Percentiles rank a stretch among this genome's conserved stretches.
Conservation (phyloP, 1,139 yeast genomes). For the Nakaseomyces kungkrabaensis region DNA sequence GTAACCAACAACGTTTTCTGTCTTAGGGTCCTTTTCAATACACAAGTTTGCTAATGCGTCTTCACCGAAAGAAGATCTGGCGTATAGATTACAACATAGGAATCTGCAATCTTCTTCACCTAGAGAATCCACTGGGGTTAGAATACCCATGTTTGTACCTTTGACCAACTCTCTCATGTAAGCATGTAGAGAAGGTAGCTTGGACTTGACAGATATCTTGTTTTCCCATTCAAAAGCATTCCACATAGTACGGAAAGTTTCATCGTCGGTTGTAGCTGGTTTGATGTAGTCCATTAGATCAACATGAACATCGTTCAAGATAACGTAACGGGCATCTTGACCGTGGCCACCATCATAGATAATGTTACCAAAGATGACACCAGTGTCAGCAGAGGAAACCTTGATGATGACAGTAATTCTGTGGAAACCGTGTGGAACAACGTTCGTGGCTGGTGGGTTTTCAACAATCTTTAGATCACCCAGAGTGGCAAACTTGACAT, state of each 20-base stretch:
- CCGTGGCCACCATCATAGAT: conserved; percentile 95
- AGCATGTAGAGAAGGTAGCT: conserved; percentile 56
- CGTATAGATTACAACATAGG: conserved; percentile 87
- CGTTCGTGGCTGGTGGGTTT: conserved; percentile 82
- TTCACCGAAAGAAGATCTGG: conserved; percentile 92
- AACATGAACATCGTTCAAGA: conserved; percentile 87
- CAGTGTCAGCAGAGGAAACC: conserved; percentile 96
- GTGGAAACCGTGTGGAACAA: conserved; percentile 95
- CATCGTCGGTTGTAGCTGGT: conserved; percentile 84
- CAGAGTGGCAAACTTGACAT: conserved; percentile 91
- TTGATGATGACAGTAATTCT: conserved; percentile 81
- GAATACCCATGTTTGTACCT: conserved; percentile 88
- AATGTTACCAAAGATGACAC: conserved; percentile 93
- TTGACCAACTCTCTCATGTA: conserved; percentile 69
- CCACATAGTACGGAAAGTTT: conserved; percentile 96
- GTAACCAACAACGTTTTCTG: conserved; percentile 80
- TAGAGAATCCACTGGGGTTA: conserved; percentile 76
- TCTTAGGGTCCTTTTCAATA: conserved; percentile 63
- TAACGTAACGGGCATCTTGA: conserved; percentile 80
- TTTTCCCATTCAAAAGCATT: conserved; percentile 99
- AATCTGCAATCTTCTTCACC: conserved; percentile 83
- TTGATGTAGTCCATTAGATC: conserved; percentile 96
- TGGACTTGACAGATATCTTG: conserved; percentile 80
- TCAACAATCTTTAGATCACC: conserved; percentile 95
- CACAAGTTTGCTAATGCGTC: conserved; percentile 95